Evolutionary conservation across 2,329 filamentous ascomycete species (phyloP).

Genomic region (Epichloe hybrida): DNA sequence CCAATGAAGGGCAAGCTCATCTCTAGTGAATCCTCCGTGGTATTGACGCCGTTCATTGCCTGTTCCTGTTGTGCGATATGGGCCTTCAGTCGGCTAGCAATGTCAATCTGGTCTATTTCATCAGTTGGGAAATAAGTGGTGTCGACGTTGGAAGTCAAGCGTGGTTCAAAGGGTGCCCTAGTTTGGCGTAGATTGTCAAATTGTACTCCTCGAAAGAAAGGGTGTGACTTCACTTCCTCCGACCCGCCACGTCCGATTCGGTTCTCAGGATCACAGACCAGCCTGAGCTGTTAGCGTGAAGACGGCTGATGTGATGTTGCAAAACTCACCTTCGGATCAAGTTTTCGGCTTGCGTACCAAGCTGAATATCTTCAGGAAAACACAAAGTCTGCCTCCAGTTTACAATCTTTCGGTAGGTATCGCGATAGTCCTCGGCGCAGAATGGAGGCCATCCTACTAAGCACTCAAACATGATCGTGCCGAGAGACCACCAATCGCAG

Average conservation of each 20-base stretch:
- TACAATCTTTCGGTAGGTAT: constrained; percentile 98
- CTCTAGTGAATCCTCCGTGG: constrained; percentile 54
- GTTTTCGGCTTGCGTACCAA: constrained; percentile 80
- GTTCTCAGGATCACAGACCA: constrained; percentile 87
- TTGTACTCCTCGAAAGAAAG: constrained; percentile 88
- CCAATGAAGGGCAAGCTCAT: constrained; percentile 72
- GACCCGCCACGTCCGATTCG: constrained; percentile 78
- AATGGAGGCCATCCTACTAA: constrained; percentile 97
- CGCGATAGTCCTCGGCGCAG: constrained; percentile 92
- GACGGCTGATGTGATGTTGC: background rate
- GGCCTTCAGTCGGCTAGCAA: constrained; percentile 70
- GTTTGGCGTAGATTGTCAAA: constrained; percentile 88
- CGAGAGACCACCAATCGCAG: constrained; percentile 98
- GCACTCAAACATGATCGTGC: constrained; percentile 99
- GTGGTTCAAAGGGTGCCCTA: constrained; percentile 89
- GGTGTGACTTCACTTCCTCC: constrained; percentile 74
- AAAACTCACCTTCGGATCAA: constrained; percentile 68
- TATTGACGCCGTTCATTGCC: constrained; percentile 12
- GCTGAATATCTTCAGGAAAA: constrained; percentile 87
- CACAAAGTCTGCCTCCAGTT: constrained; percentile 94
- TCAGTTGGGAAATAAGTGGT: constrained; percentile 98
- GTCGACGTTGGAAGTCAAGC: constrained; percentile 82
- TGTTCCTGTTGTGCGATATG: constrained; percentile 53
- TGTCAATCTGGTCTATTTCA: constrained; percentile 94
- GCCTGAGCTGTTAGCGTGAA: constrained; percentile 62